These are phyloP conservation scores for Hericium coralloides DNA, from an alignment of 768 basidiomycete genomes.

Conservation along the genomic window DNA sequence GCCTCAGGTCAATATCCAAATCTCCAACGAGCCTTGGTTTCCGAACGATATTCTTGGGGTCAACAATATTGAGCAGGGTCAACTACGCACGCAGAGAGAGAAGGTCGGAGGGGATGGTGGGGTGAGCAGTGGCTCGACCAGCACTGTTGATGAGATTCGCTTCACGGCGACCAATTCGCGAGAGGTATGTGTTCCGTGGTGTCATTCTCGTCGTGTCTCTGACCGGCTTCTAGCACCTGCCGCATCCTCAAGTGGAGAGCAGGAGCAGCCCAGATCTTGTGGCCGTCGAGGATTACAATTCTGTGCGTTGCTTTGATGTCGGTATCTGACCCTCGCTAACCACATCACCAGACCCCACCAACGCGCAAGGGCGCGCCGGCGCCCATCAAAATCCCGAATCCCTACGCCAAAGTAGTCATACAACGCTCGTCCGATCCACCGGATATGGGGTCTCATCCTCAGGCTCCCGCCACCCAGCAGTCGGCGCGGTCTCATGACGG, in stretches of 20 bases:
- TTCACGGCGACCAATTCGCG: too few species aligned
- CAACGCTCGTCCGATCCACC: slow-evolving; percentile 1
- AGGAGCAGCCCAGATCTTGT: neutral
- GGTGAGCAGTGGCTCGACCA: neutral
- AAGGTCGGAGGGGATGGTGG: neutral
- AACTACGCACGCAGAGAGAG: neutral
- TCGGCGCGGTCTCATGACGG: slow-evolving; percentile 5
- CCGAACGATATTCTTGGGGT: neutral
- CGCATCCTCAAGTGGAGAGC: neutral
- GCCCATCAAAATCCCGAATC: slow-evolving; percentile 11
- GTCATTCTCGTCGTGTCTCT: too few species aligned
- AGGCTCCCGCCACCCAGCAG: neutral
- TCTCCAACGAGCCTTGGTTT: slow-evolving; percentile 6
- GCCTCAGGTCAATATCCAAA: slow-evolving; percentile 5
- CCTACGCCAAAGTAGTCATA: slow-evolving; percentile 2
- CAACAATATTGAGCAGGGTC: neutral
- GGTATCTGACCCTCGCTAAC: too few species aligned
- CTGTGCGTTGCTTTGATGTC: neutral
- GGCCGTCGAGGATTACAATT: neutral
- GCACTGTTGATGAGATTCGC: too few species aligned
- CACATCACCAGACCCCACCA: too few species aligned
- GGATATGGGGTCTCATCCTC: neutral
- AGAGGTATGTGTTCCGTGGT: too few species aligned
- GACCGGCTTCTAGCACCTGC: too few species aligned
- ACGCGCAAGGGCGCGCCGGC: slow-evolving; percentile 4